These are phyloP conservation scores for Pseudozyma pruni DNA, from an alignment of 1,284 basidiomycete species.

Conservation along the genomic window DNA sequence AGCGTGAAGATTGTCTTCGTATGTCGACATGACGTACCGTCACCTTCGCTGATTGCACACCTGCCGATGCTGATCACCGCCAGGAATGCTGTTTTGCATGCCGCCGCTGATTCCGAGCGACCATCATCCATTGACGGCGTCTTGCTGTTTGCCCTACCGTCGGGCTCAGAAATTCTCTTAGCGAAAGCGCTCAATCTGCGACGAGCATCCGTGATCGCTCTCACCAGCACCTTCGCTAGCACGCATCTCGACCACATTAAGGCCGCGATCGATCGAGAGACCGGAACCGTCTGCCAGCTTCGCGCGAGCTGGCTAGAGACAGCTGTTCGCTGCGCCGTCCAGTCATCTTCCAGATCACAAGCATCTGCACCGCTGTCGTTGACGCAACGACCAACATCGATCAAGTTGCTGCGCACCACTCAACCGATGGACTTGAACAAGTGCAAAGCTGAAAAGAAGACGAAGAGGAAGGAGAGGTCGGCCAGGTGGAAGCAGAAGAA, in stretches of 20 bases:
- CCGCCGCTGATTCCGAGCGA: neutral
- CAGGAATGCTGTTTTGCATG: conserved; percentile 29
- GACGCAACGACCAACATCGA: conserved; percentile 19
- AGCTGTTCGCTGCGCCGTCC: conserved; percentile 16
- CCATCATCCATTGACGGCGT: neutral
- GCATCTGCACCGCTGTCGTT: conserved; percentile 1
- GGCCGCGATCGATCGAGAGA: conserved; percentile 19
- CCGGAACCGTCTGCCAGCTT: conserved; percentile 9
- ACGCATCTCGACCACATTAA: conserved; percentile 5
- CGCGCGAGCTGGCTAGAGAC: conserved; percentile 39
- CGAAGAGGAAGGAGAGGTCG: conserved; percentile 19
- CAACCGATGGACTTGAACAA: conserved; percentile 40
- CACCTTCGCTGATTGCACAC: conserved; percentile 33
- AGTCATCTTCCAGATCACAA: neutral
- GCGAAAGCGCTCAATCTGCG: conserved; percentile 25
- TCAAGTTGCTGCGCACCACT: conserved; percentile 37
- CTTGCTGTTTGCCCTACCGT: conserved; percentile 35
- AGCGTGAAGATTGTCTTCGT: conserved; percentile 39
- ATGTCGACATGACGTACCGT: conserved; percentile 35
- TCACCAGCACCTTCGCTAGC: conserved; percentile 16
- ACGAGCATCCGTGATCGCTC: conserved; percentile 21
- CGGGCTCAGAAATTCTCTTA: conserved; percentile 24
- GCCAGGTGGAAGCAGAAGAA: conserved; percentile 35
- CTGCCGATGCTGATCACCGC: conserved; percentile 42
- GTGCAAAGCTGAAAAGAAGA: conserved; percentile 27